Base-by-base conservation (phyloP, 352 stramenopile species). In the Globisporangium barbulae region DNA sequence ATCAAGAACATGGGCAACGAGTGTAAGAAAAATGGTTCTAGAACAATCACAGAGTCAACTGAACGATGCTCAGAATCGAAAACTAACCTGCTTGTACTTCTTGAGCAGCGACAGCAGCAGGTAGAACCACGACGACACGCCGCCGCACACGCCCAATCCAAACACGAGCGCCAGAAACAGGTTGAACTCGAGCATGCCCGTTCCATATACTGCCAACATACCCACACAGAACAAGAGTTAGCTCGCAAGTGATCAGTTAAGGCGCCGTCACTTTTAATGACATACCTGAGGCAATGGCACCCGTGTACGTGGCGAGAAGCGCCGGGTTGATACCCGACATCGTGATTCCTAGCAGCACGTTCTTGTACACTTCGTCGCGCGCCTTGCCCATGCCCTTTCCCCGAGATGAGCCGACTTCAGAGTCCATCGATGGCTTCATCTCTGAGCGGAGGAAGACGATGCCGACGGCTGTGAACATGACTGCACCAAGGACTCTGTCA, bases 81-180 rank as follows among this genome's bases (percentile, higher is more conserved):
- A 39, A 33, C 53, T 53, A 45, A 96, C 87, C 79, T 94, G 79
- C 48, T 96, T 96, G 84, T 96, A 96, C 66, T 94, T 96, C 67
- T 93, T 91, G 19, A 96, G 65, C 31, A 96, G 71, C 44, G 83
- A 89, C 17, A 96, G 72, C 15, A 96, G 69, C 12, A 96, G 58
- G 66, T 93, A 96, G 70, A 96, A 96, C 88, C 88, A 96, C 9
- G 85, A 94, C 13, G 87, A 95, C 15, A 96, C 87, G 17, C 88
- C 88, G 31, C 82, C 92, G 65, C 80, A 91, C 52, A 95, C 86
- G 44, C 88, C 88, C 28, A 94, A 68, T 0, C 65, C 82, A 65
- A 96, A 96, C n/a, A 96, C 81, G 21, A 95, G 69, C 9, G 88
- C 88, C 42, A 96, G 69, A 59, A 90, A 81, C 17, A 95, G 47